A percentile compares a stretch with the other conserved stretches of the same genome.
These are phyloP conservation scores for Neonectria coccinea DNA, from an alignment of 2,329 filamentous ascomycete genomes.

Conservation along the genomic window DNA sequence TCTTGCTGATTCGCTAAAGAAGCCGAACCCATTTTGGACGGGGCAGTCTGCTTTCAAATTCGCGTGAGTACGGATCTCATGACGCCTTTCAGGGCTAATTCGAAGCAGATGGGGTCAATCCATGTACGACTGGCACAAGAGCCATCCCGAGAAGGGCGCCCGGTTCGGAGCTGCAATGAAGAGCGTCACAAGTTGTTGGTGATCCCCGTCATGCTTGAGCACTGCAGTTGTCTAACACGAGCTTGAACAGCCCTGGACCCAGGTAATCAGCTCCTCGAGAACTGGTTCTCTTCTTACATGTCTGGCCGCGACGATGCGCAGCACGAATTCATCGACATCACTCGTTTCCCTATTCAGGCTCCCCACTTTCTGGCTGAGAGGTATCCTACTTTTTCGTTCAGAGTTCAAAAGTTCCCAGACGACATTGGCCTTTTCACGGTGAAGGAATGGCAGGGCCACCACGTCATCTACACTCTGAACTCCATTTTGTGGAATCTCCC, in stretches of 20 bases:
- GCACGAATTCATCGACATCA: conserved; percentile 20
- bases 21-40: conserved; percentile 30
- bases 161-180: conserved; percentile 34
- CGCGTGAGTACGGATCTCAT: conserved; percentile 23
- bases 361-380: conserved; percentile 23
- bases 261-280: conserved; percentile 23
- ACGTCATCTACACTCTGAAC: conserved; percentile 31
- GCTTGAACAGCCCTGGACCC: conserved; percentile 27
- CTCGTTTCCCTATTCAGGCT: conserved; percentile 16
- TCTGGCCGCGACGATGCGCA: background rate
- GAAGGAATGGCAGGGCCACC: background rate
- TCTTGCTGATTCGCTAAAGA: conserved; percentile 35
- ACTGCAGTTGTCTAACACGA: conserved; percentile 48
- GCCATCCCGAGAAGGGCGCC: conserved; percentile 56
- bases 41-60: conserved; percentile 39
- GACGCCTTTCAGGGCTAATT: conserved; percentile 1
- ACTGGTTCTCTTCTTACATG: conserved; percentile 24
- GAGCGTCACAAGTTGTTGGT: conserved; percentile 28
- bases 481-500: conserved; percentile 34
- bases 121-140: conserved; percentile 39
- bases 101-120: conserved; percentile 30
- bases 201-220: conserved; percentile 26
- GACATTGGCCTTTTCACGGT: background rate
- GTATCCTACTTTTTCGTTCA: conserved; percentile 13
- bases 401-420: conserved; percentile 11